These are phyloP conservation scores for Nyssa sinensis DNA, from an alignment of 148 eudicot species.

Conservation along the genomic window DNA sequence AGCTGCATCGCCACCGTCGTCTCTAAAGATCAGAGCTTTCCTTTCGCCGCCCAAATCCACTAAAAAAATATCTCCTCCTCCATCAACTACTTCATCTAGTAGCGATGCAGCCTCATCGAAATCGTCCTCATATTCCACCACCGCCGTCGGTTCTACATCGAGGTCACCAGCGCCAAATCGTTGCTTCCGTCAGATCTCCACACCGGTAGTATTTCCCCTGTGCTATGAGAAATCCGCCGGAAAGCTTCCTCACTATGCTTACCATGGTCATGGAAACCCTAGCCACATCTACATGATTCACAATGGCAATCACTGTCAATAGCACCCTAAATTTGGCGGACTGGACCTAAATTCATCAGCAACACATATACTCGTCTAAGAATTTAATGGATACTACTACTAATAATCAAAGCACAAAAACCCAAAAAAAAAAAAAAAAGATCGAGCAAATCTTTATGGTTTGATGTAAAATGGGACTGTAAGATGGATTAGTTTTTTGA, in stretches of 20 bases:
- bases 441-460: neutral
- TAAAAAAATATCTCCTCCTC: slow-evolving; percentile 28
- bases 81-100: slow-evolving; percentile 27
- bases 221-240: slow-evolving; percentile 27
- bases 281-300: slow-evolving; percentile 40
- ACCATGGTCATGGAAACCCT: slow-evolving; percentile 28
- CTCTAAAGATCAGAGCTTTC: slow-evolving; percentile 56
- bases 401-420: no score
- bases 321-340: slow-evolving; percentile 17
- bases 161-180: slow-evolving; percentile 1
- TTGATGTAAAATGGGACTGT: slow-evolving; percentile 6
- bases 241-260: slow-evolving; percentile 23
- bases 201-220: slow-evolving; percentile 19
- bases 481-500: neutral
- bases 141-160: slow-evolving; percentile 15
- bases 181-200: slow-evolving; percentile 19
- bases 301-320: slow-evolving; percentile 55
- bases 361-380: neutral
- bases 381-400: no score
- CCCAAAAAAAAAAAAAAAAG: neutral
- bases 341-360: neutral
- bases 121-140: slow-evolving; percentile 13
- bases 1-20: slow-evolving; percentile 4
- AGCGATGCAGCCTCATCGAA: slow-evolving; percentile 33
- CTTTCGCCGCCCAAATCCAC: slow-evolving; percentile 29